Conservation (phyloP, 208 protist genomes). For the Crithidia fasciculata region DNA sequence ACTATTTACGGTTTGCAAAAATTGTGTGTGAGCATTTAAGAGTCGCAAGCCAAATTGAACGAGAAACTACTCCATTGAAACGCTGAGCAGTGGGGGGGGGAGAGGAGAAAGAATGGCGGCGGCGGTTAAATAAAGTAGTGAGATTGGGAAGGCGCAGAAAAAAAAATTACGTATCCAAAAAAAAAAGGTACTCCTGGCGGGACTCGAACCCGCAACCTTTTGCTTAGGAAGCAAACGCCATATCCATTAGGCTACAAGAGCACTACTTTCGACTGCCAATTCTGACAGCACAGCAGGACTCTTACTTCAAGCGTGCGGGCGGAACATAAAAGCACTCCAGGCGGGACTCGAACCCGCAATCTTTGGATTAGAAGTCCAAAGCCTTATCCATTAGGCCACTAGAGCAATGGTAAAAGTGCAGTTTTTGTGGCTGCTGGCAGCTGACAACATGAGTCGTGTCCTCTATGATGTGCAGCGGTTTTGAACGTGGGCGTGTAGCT, state of each 20-base stretch:
- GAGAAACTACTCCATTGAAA: no score
- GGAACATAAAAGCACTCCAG: conserved; percentile 46
- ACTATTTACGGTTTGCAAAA: no score
- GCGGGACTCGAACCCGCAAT: conserved; percentile 91
- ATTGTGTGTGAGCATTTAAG: no score
- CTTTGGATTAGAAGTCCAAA: conserved; percentile 92
- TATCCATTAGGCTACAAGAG: conserved; percentile 79
- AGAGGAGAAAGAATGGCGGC: no score
- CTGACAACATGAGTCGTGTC: background rate
- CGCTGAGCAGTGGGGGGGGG: no score
- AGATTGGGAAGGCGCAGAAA: no score
- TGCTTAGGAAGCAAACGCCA: conserved; percentile 91
- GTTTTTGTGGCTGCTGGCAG: background rate
- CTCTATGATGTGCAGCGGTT: no score
- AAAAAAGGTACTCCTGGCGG: conserved; percentile 63
- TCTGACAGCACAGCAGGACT: no score
- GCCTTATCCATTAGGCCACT: conserved; percentile 93
- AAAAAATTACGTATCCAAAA: no score
- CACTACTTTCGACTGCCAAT: background rate
- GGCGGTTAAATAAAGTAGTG: no score
- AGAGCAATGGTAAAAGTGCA: conserved; percentile 27
- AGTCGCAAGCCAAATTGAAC: no score
- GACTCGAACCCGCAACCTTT: conserved; percentile 92
- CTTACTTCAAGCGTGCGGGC: no score
- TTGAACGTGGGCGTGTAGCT: conserved; percentile 70